Base-by-base conservation (phyloP, 495 filamentous ascomycete genomes). In the Aspergillus sclerotiicarbonarius region DNA sequence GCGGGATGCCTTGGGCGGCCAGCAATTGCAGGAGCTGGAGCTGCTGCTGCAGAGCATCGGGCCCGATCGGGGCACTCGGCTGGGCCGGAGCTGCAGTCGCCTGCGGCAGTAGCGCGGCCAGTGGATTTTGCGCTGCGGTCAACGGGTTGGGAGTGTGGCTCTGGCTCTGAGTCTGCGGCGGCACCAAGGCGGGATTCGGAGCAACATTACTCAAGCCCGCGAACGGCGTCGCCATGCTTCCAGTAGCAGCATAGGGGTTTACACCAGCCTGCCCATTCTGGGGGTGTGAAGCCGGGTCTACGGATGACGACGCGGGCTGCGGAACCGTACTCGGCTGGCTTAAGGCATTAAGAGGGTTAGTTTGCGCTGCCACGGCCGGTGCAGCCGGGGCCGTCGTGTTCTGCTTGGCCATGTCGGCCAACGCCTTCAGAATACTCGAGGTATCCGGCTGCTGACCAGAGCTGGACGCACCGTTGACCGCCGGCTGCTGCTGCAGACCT, bases 361-460 rank as follows among this genome's bases (percentile, higher is more conserved):
- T 62, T 44, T 71, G 76, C 46, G 82, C 74, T 45, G 81, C 72
- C 50, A 82, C 66, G 57, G 68, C 73, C 20, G 80, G 71, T 54
- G 71, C 80, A 65, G 78, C 74, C 25, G 88, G 82, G 9, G 85
- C 80, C 12, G 82, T 73, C 53, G 86, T 81, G 70, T 89, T 93
- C 69, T 91, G 87, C 55, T 91, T 89, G 37, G 90, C 90, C 78
- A 96, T 91, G 62, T 89, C 89, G 46, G 90, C 90, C 57, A 96
- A 81, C 31, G 88, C 88, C 66, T 89, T 89, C 77, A 94, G 77
- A 66, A 96, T 92, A 58, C 81, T 82, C 19, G 85, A 84, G 20
- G 87, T 89, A 67, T 89, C 83, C 56, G 78, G 78, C 20, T 59
- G 53, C 30, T 67, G 64, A 61, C 78, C 55, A 49, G 72, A 55